These are phyloP conservation scores for Suillus fuscotomentosus DNA, from an alignment of 768 basidiomycete genomes.

Conservation along the genomic window DNA sequence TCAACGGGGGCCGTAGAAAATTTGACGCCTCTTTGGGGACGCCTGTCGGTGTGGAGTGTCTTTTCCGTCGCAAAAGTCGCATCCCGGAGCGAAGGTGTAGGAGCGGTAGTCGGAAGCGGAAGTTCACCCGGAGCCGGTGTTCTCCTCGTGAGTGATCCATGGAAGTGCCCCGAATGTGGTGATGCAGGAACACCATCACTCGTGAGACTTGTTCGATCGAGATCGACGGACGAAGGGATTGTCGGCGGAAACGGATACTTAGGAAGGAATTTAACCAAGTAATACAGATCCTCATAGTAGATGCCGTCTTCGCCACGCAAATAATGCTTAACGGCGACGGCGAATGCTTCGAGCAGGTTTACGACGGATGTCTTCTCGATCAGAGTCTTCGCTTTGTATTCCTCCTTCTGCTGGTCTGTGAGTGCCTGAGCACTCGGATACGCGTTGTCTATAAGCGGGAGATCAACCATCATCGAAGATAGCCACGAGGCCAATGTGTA, in stretches of 20 bases:
- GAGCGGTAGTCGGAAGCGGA: slow-evolving; percentile 27
- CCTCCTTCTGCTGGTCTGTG: slow-evolving; percentile 18
- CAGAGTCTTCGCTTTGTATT: slow-evolving; percentile 46
- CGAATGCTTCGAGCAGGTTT: slow-evolving; percentile 65
- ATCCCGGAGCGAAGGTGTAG: slow-evolving; percentile 15
- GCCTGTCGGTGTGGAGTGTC: slow-evolving; percentile 7
- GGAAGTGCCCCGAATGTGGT: slow-evolving; percentile 10
- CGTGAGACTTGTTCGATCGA: slow-evolving; percentile 6
- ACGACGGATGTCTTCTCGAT: slow-evolving; percentile 70
- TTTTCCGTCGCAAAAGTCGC: slow-evolving; percentile 12
- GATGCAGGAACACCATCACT: slow-evolving; percentile 7
- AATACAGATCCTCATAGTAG: slow-evolving; percentile 50
- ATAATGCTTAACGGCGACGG: slow-evolving; percentile 69
- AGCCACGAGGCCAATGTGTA: slow-evolving; percentile 19
- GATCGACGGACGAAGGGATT: slow-evolving; percentile 39
- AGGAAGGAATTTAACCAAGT: slow-evolving; percentile 72
- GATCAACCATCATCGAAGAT: neutral
- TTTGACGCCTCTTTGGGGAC: slow-evolving; percentile 6
- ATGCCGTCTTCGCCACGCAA: slow-evolving; percentile 51
- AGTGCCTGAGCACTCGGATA: slow-evolving; percentile 20
- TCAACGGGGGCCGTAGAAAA: slow-evolving; percentile 36
- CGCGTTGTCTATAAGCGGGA: slow-evolving; percentile 18
- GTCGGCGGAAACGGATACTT: slow-evolving; percentile 56
- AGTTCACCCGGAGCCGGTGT: slow-evolving; percentile 22
- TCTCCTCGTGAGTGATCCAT: slow-evolving; percentile 1